phyloP scores from a whole-genome alignment of 106 monocot genomes.

The Alisma plantagoaquatica region DNA sequence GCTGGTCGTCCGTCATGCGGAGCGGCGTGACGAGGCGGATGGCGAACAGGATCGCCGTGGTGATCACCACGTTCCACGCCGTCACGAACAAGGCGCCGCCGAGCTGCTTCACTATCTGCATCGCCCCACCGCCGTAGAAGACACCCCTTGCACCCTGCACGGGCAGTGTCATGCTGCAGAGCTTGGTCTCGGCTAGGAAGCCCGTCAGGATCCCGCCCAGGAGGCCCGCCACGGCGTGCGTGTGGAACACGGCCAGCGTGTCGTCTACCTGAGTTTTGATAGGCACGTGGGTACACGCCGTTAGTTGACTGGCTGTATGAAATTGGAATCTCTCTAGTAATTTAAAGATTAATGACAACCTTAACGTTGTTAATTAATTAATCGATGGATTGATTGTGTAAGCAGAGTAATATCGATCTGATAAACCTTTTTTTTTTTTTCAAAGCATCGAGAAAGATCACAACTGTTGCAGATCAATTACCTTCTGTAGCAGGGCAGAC shows the following conservation, averaged over 20 bases:
- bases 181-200: constrained; percentile 21
- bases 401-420: no score
- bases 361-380: no score
- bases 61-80: constrained; percentile 11
- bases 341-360: no score
- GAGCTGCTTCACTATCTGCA: constrained; percentile 12
- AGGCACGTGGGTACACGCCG: no score
- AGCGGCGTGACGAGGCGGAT: constrained; percentile 11
- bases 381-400: no score
- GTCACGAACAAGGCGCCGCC: constrained; percentile 7
- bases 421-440: no score
- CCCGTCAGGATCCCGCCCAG: constrained; percentile 35
- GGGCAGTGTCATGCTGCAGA: constrained; percentile 6
- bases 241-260: constrained; percentile 21
- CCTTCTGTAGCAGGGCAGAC: constrained; percentile 23
- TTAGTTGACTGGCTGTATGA: no score
- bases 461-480: no score
- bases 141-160: neutral
- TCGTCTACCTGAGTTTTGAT: constrained; percentile 27
- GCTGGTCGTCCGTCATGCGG: constrained; percentile 11
- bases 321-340: no score
- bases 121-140: constrained; percentile 14
- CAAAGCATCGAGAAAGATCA: no score
- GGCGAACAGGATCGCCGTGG: constrained; percentile 3
- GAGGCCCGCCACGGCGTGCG: constrained; percentile 26